A percentile compares a stretch with the other conserved stretches of the same genome.
Evolutionary conservation across 352 stramenopile genomes (phyloP).

Genomic region (Pythium volutum): DNA sequence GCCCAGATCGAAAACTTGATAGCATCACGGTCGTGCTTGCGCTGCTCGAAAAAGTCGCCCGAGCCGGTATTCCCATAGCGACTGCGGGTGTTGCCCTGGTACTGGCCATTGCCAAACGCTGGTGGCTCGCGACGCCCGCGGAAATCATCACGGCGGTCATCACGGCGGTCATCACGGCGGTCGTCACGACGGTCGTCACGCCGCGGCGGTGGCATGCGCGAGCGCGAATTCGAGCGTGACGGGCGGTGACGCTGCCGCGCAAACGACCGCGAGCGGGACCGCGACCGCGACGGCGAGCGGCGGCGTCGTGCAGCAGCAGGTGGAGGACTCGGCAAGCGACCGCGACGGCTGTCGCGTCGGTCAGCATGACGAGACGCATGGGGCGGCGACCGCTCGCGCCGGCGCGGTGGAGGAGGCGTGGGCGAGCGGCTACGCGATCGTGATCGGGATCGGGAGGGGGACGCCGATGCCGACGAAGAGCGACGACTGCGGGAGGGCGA

Average conservation of each 20-base stretch:
- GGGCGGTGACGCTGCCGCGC: not conserved
- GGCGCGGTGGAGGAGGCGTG: constrained; percentile 2
- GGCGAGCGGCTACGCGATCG: constrained; percentile 5
- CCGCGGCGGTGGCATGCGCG: not conserved
- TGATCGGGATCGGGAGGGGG: not conserved
- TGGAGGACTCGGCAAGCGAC: not conserved
- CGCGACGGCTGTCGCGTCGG: not conserved
- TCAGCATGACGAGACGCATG: not conserved
- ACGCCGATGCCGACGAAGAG: constrained; percentile 8
- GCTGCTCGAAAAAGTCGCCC: constrained; percentile 70
- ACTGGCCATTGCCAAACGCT: not conserved
- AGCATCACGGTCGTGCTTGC: constrained; percentile 59
- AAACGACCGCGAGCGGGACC: no score
- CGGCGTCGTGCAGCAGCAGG: not conserved
- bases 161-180: no score
- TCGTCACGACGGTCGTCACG: constrained; percentile 13
- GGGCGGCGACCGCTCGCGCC: not conserved
- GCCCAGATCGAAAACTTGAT: constrained; percentile 75
- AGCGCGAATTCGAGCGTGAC: constrained; percentile 17
- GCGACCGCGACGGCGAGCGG: constrained; percentile 5
- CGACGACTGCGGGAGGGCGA: not conserved
- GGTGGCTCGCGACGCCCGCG: constrained; percentile 5
- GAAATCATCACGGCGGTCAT: not conserved
- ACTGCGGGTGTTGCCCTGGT: constrained; percentile 20
- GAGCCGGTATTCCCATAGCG: constrained; percentile 37